These are phyloP conservation scores for Sorghum bicolor DNA, from an alignment of 176 grass and related monocot species.

Conservation along the genomic window DNA sequence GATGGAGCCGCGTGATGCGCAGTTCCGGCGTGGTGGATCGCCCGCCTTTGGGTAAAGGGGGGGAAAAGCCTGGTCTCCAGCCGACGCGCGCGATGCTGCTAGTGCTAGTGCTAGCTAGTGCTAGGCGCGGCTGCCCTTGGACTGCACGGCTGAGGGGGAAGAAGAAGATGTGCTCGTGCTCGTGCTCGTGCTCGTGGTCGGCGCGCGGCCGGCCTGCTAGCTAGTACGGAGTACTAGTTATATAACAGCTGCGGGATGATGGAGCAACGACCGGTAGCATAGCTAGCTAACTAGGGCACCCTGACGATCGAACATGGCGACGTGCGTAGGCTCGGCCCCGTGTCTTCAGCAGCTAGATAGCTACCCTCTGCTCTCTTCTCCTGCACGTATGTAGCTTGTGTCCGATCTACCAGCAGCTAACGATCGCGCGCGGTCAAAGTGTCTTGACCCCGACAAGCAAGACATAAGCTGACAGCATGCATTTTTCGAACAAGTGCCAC, in stretches of 20 bases:
- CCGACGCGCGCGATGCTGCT: too few relatives aligned
- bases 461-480: neutral
- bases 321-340: conserved; percentile 45
- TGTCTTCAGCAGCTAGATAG: neutral
- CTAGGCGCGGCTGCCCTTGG: neutral
- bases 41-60: neutral
- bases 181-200: neutral
- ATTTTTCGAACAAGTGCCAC: neutral
- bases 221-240: neutral
- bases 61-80: conserved; percentile 41
- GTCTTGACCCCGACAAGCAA: neutral
- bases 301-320: conserved; percentile 6
- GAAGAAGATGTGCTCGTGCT: too few relatives aligned
- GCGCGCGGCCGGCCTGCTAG: neutral
- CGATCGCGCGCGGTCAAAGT: neutral
- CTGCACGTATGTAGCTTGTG: neutral
- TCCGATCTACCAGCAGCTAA: neutral
- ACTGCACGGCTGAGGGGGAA: neutral
- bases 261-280: neutral
- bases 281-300: neutral
- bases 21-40: neutral
- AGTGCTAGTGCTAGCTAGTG: neutral
- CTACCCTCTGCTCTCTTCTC: neutral
- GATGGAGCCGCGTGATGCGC: too few relatives aligned
- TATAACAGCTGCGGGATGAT: conserved; percentile 44